phyloP scores from a whole-genome alignment of 2,329 filamentous ascomycete species.

The Talaromyces sp. region DNA sequence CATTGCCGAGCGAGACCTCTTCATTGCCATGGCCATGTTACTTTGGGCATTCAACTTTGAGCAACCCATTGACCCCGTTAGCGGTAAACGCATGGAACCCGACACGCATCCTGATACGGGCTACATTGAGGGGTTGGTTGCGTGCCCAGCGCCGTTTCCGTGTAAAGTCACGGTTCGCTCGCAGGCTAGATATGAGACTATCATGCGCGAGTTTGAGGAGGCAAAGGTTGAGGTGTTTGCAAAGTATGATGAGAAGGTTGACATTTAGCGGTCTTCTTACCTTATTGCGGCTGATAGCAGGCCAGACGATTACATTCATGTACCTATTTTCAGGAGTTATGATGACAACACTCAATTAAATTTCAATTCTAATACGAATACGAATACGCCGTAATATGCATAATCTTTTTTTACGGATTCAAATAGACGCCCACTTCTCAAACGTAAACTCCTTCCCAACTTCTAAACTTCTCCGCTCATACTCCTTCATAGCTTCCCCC shows the following conservation, averaged over 20 bases:
- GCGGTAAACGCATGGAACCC: constrained; percentile 37
- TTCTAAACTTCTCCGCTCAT: constrained; percentile 36
- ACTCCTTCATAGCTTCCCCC: constrained; percentile 61
- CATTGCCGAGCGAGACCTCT: constrained; percentile 48
- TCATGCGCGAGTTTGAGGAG: constrained; percentile 27
- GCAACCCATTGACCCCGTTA: constrained; percentile 46
- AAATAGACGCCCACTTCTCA: constrained; percentile 25
- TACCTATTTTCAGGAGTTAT: background rate
- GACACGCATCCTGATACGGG: constrained; percentile 19
- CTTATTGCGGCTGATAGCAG: too few relatives aligned
- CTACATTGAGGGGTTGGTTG: constrained; percentile 33
- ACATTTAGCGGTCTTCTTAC: background rate
- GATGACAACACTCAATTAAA: background rate
- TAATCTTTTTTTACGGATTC: background rate
- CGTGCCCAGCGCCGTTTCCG: constrained; percentile 30
- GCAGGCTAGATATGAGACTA: constrained; percentile 26
- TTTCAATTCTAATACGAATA: background rate
- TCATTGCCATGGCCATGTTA: constrained; percentile 44
- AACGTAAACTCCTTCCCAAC: constrained; percentile 40
- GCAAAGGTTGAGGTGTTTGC: constrained; percentile 25
- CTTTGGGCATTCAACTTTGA: constrained; percentile 50
- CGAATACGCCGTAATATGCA: background rate
- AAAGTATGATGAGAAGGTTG: constrained; percentile 16
- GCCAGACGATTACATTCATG: background rate
- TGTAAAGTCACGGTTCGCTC: constrained; percentile 28